Evolutionary conservation across 2,329 filamentous ascomycete genomes (phyloP), one percentile per base, ranked within the genome.

Genomic region (Intubia oerlemansii): DNA sequence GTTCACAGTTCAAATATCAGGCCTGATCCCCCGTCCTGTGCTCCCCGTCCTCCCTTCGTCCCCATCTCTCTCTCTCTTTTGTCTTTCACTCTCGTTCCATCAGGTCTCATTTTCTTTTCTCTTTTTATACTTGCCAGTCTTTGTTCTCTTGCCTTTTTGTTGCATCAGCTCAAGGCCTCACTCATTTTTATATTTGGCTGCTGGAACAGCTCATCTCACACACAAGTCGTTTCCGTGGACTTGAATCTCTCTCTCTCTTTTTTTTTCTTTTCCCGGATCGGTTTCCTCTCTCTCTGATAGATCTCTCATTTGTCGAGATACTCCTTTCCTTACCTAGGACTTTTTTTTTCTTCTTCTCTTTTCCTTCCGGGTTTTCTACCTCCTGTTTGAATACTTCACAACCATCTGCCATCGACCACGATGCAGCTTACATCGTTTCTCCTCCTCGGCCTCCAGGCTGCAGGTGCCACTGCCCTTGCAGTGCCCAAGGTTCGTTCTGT

Each of bases 341-440:
- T n/a, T n/a, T n/a, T n/a, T n/a, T n/a, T n/a, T n/a, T n/a, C n/a
- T n/a, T n/a, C n/a, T n/a, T n/a, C n/a, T n/a, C n/a, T n/a, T n/a
- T n/a, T n/a, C n/a, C n/a, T n/a, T n/a, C n/a, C n/a, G n/a, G n/a
- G n/a, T n/a, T n/a, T n/a, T n/a, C n/a, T n/a, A n/a, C n/a, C n/a
- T n/a, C n/a, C n/a, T n/a, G n/a, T n/a, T n/a, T n/a, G n/a, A n/a
- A n/a, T n/a, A n/a, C n/a, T n/a, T n/a, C n/a, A n/a, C n/a, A n/a
- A n/a, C n/a, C n/a, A n/a, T n/a, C n/a, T n/a, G n/a, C n/a, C n/a
- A n/a, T n/a, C n/a, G n/a, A n/a, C n/a, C 50, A 59, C 51, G 32
- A 64, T 64, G 59, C 59, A 60, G 52, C 45, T 56, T 37, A 35
- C 28, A 16, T 42, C 47, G 36, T 37, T 51, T 32, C 44, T 57